Conservation (phyloP, 768 basidiomycete species). For the Crassisporium funariophilum region DNA sequence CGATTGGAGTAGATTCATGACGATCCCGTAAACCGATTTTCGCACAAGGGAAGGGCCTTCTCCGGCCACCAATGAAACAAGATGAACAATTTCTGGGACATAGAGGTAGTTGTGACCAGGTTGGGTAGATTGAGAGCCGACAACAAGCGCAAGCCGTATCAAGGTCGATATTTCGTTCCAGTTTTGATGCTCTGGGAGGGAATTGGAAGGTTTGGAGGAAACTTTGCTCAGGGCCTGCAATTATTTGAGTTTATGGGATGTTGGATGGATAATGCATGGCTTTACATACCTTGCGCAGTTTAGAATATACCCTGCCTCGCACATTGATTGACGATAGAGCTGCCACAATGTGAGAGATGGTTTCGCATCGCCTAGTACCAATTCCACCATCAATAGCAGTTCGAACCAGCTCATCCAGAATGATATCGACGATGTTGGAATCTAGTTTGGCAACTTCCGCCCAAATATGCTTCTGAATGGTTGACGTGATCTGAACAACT, state of each 20-base stretch:
- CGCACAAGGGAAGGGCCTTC: constrained; percentile 75
- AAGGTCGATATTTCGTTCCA: constrained; percentile 85
- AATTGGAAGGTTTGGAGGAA: constrained; percentile 60
- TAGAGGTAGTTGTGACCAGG: constrained; percentile 72
- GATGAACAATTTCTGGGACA: constrained; percentile 81
- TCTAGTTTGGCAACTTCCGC: constrained; percentile 72
- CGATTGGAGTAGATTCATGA: constrained; percentile 82
- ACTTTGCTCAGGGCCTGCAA: constrained; percentile 72
- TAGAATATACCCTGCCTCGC: constrained; percentile 28
- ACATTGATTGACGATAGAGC: constrained; percentile 76
- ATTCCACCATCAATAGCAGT: constrained; percentile 84
- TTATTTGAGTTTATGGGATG: neutral
- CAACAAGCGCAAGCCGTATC: constrained; percentile 71
- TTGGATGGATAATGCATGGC: neutral
- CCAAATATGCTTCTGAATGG: constrained; percentile 60
- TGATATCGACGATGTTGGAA: constrained; percentile 62
- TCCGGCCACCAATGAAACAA: constrained; percentile 76
- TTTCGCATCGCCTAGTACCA: constrained; percentile 74
- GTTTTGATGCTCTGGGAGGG: constrained; percentile 68
- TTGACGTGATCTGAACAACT: constrained; percentile 52
- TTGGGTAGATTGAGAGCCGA: constrained; percentile 67
- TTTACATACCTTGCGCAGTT: constrained; percentile 69
- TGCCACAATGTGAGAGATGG: constrained; percentile 71
- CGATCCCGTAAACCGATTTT: constrained; percentile 78
- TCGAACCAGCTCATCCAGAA: constrained; percentile 79